Evolutionary conservation across 1,284 basidiomycete species (phyloP).

Genomic region (Peniophora sp.): DNA sequence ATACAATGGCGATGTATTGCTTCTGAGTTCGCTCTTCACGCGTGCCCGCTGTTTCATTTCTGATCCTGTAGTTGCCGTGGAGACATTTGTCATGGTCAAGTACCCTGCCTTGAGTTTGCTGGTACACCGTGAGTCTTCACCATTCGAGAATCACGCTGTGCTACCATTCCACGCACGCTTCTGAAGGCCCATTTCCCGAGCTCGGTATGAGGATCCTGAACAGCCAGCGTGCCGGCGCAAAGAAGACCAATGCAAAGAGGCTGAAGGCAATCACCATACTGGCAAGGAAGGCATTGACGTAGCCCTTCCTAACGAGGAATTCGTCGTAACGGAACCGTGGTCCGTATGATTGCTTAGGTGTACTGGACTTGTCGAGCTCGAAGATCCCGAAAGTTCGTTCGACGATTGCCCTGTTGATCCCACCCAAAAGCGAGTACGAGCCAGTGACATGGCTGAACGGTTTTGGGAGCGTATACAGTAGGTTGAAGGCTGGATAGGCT

Average conservation of each 20-base stretch:
- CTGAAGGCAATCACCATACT: constrained; percentile 28
- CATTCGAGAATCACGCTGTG: no score
- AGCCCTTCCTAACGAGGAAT: constrained; percentile 40
- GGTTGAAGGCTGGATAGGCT: constrained; percentile 24
- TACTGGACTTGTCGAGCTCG: constrained; percentile 22
- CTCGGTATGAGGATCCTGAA: constrained; percentile 41
- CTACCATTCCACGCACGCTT: constrained; percentile 34
- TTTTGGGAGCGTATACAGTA: constrained; percentile 42
- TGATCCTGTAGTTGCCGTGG: constrained; percentile 30
- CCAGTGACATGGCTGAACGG: constrained; percentile 43
- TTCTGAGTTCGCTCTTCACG: constrained; percentile 52
- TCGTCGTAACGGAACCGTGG: constrained; percentile 70
- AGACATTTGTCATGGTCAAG: constrained; percentile 51
- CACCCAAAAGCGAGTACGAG: constrained; percentile 53
- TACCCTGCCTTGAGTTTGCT: constrained; percentile 53
- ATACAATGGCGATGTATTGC: constrained; percentile 35
- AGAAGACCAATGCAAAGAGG: constrained; percentile 12
- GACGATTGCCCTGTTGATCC: constrained; percentile 59
- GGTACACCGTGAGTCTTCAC: background rate
- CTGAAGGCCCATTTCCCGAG: constrained; percentile 57
- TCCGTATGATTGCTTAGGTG: constrained; percentile 39
- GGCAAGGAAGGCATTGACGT: constrained; percentile 34
- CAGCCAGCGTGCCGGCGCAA: constrained; percentile 38
- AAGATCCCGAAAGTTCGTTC: constrained; percentile 75
- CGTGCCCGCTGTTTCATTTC: constrained; percentile 34